Evolutionary conservation across 495 filamentous ascomycete genomes (phyloP).

Genomic region (Penicillium atrosanguineum): DNA sequence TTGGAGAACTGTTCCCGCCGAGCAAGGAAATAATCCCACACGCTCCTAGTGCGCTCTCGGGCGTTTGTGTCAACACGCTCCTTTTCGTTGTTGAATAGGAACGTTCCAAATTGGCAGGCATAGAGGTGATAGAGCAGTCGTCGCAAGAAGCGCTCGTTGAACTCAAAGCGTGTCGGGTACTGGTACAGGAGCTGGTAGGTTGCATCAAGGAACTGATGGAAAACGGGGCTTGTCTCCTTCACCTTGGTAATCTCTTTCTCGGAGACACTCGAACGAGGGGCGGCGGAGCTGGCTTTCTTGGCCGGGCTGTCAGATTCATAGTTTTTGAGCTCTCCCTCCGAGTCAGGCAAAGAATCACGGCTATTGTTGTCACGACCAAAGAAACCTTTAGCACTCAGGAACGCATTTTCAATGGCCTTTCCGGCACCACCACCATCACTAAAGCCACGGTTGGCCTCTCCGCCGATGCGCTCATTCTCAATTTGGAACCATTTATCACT

Average conservation of each 20-base stretch:
- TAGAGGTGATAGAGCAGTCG: slow-evolving; percentile 92
- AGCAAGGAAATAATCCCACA: slow-evolving; percentile 93
- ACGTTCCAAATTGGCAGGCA: slow-evolving; percentile 95
- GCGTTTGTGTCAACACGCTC: slow-evolving; percentile 75
- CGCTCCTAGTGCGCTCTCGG: slow-evolving; percentile 72
- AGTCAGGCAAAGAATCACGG: slow-evolving; percentile 60
- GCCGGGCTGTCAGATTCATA: slow-evolving; percentile 46
- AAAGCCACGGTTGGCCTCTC: slow-evolving; percentile 44
- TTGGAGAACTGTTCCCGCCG: slow-evolving; percentile 78
- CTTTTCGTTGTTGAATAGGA: slow-evolving; percentile 93
- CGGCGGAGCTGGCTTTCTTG: slow-evolving; percentile 41
- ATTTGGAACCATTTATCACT: slow-evolving; percentile 95
- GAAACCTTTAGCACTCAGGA: slow-evolving; percentile 84
- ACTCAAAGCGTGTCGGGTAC: slow-evolving; percentile 89
- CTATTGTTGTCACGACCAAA: slow-evolving; percentile 76
- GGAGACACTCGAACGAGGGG: slow-evolving; percentile 33
- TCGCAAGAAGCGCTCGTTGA: slow-evolving; percentile 91
- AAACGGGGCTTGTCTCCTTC: slow-evolving; percentile 92
- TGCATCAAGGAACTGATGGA: slow-evolving; percentile 97
- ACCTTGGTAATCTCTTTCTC: slow-evolving; percentile 61
- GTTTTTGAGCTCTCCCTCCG: slow-evolving; percentile 59
- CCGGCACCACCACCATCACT: slow-evolving; percentile 56
- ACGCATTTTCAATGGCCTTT: slow-evolving; percentile 81
- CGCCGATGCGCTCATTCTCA: slow-evolving; percentile 62
- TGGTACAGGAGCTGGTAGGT: slow-evolving; percentile 89